Evolutionary conservation across 768 basidiomycete species (phyloP).

Genomic region (Lactarius deliciosus): DNA sequence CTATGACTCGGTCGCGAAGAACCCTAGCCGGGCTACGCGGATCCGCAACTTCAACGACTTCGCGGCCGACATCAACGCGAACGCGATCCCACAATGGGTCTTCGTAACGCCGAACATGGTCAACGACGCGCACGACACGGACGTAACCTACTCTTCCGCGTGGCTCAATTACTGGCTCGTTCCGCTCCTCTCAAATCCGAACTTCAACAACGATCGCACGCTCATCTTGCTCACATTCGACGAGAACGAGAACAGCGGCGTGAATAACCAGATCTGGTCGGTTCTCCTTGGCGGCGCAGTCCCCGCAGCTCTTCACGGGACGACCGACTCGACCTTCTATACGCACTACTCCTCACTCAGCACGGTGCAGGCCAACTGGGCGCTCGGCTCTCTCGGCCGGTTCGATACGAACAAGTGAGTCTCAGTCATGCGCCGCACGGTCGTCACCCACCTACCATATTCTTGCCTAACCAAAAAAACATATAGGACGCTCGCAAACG

Average conservation of each 20-base stretch:
- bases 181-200: constrained; percentile 48
- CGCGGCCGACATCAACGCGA: constrained; percentile 50
- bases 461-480: not conserved
- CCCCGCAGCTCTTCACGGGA: constrained; percentile 44
- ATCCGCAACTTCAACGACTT: constrained; percentile 65
- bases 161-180: constrained; percentile 53
- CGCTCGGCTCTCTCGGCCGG: constrained; percentile 58
- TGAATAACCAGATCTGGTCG: constrained; percentile 49
- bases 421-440: constrained; percentile 22
- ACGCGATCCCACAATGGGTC: constrained; percentile 56
- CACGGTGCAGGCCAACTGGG: constrained; percentile 61
- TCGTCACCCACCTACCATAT: not conserved
- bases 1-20: constrained; percentile 48
- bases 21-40: constrained; percentile 42
- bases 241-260: constrained; percentile 44
- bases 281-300: constrained; percentile 48
- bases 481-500: constrained; percentile 43
- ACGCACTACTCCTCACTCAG: constrained; percentile 59
- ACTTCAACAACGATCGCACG: constrained; percentile 54
- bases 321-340: constrained; percentile 54
- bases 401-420: constrained; percentile 50
- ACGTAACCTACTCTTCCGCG: constrained; percentile 43
- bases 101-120: constrained; percentile 61
- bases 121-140: constrained; percentile 63
- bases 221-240: constrained; percentile 64